phyloP scores from a whole-genome alignment of 1,139 yeast genomes.

The Saccharomyces hybrid region DNA sequence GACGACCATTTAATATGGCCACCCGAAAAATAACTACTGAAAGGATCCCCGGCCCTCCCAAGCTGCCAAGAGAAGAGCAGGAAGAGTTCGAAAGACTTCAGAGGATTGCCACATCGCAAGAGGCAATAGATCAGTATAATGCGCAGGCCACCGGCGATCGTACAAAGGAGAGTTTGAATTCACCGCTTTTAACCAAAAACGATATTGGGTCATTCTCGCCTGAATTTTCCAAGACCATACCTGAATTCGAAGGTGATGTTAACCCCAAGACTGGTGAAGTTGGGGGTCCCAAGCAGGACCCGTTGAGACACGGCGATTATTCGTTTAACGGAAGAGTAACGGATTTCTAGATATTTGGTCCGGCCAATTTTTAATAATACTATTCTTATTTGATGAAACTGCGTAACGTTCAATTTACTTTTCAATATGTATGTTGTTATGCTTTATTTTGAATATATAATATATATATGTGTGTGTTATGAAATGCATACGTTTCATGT shows the following conservation, averaged over 20 bases:
- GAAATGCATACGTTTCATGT: not conserved
- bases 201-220: constrained; percentile 66
- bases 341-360: constrained; percentile 50
- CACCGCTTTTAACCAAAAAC: constrained; percentile 39
- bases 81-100: constrained; percentile 87
- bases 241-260: constrained; percentile 92
- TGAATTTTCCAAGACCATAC: constrained; percentile 66
- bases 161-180: constrained; percentile 33
- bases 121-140: constrained; percentile 72
- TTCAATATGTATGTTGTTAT: not conserved
- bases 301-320: constrained; percentile 88
- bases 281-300: constrained; percentile 99
- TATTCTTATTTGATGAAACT: not conserved
- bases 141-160: constrained; percentile 38
- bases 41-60: constrained; percentile 68
- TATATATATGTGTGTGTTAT: not conserved
- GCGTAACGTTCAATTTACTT: not conserved
- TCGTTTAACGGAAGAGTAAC: constrained; percentile 94
- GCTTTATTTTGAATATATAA: not conserved
- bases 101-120: constrained; percentile 70
- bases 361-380: not conserved
- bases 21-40: constrained; percentile 12
- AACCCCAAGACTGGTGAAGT: constrained; percentile 93
- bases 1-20: not conserved
- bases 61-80: constrained; percentile 78